Base-by-base conservation (phyloP, 805 yeast species). In the Suhomyces canberraensis region DNA sequence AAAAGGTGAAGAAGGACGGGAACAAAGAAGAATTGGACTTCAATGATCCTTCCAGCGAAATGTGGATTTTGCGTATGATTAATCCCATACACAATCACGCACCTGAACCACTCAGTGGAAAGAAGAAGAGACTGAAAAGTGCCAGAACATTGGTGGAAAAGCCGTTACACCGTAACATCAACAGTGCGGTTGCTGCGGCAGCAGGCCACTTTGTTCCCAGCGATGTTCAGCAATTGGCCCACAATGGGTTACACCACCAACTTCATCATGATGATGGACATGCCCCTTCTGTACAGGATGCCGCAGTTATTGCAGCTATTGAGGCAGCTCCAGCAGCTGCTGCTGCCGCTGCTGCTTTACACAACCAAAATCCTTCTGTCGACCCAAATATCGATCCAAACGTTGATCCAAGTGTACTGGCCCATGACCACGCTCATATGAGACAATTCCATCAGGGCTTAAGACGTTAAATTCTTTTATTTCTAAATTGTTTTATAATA, bases 41-140 rank as follows among this genome's bases (percentile, higher is more conserved):
- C 11, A 11, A 33, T 11, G 46, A 50, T 20, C 46, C 35, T 9
- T 39, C 37, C 20, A 37, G 37, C 34, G 73, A 67, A 46, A 64
- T 66, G 62, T 69, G 74, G 74, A 63, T 68, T 29, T 66, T 69
- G 48, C 50, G 73, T 38, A 69, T 69, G 74, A 68, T 69, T 36
- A 65, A 64, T 47, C 72, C 73, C 1, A 58, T 59, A 16, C 74
- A 69, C 50, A 69, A 69, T 48, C 74, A 69, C 47, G 56, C 72
- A 2, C 64, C 71, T 11, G 73, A 67, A 50, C 70, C 71, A 27
- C 53, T 54, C 42, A 52, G 52, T 30, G 52, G 54, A 29, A 44
- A 42, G 18, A 66, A 66, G 51, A 67, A 66, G 53, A 51, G 70
- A 43, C 56, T 56, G 40, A 65, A 64, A 51, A 56, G 51, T 49